phyloP scores from a whole-genome alignment of 2,329 filamentous ascomycete genomes.

The Tothia fuscella region DNA sequence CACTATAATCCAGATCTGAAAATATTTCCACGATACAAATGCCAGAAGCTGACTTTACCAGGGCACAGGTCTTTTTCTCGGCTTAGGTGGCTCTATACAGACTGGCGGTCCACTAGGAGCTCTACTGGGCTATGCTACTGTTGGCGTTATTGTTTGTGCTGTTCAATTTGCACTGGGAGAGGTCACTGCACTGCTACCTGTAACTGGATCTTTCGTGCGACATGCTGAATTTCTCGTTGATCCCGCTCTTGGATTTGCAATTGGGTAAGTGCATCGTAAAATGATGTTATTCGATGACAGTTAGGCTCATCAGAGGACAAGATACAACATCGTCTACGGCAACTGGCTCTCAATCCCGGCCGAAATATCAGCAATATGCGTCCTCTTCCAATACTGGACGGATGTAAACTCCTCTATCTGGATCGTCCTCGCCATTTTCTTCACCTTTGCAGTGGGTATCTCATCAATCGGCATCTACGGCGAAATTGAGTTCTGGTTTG shows the following conservation, averaged over 20 bases:
- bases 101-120: slow-evolving; percentile 4
- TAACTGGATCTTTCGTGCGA: slow-evolving; percentile 1
- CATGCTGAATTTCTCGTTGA: slow-evolving; percentile 9
- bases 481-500: slow-evolving; percentile 45
- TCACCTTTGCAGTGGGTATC: slow-evolving; percentile 26
- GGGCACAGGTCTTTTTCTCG: slow-evolving; percentile 13
- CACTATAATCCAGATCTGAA: no score
- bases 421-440: slow-evolving; percentile 23
- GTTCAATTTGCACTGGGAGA: slow-evolving; percentile 9
- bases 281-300: neutral
- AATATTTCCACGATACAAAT: no score
- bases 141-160: slow-evolving; percentile 6
- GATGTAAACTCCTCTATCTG: slow-evolving; percentile 5
- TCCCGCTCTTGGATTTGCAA: slow-evolving; percentile 15
- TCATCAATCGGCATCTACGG: slow-evolving; percentile 28
- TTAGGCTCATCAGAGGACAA: neutral
- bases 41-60: no score
- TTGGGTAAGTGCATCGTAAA: neutral
- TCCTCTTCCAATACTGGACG: slow-evolving; percentile 4
- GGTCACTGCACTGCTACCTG: slow-evolving; percentile 6
- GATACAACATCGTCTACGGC: slow-evolving; percentile 5
- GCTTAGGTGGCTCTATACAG: slow-evolving; percentile 10
- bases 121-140: neutral
- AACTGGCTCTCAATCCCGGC: slow-evolving; percentile 1
- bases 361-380: neutral